Evolutionary conservation across 2,329 filamentous ascomycete genomes (phyloP), one percentile per base, ranked within the genome.

Genomic region (Juglanconis juglandina): DNA sequence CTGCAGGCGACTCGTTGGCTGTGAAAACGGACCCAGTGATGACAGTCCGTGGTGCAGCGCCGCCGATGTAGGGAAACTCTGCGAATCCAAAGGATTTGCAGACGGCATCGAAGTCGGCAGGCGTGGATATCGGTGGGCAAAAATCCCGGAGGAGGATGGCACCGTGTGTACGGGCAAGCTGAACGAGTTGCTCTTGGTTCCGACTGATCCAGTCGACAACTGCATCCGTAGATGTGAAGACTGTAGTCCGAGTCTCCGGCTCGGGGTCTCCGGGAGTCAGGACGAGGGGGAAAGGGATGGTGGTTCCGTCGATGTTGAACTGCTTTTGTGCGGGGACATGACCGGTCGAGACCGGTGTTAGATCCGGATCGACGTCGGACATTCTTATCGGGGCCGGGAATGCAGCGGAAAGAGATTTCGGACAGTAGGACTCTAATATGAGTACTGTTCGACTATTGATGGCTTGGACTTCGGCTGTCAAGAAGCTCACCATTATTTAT

Each of bases 251-350:
- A 2, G 30, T 49, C 32, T 67, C 63, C n/a, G 65, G 63, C 56
- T 68, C 66, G 1, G 65, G 57, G 4, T 65, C 61, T 2, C 53
- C 60, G 8, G 60, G 61, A 2, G 39, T 61, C 37, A 61, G 46
- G 7, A 63, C 58, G 11, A 63, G 53, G 5, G 61, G 61, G 46
- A 63, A 61, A 7, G 58, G 33, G 50, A 58, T 50, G 13, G 39
- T 37, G 32, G 4, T 32, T 11, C 54, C 54, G 34, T 58, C 58
- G 24, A 61, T 56, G 1, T 41, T 37, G 35, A 62, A 55, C 8
- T 58, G 50, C 32, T 56, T 65, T 51, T 63, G 61, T n/a, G 46
- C 10, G 11, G 53, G 17, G n/a, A 61, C 50, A 24, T 55, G 58
- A 34, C 49, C 47, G 46, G 51, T 17, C 39, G 39, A 33, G 52